phyloP scores from a whole-genome alignment of 495 filamentous ascomycete species.

The Astrothelium subdiscretum region DNA sequence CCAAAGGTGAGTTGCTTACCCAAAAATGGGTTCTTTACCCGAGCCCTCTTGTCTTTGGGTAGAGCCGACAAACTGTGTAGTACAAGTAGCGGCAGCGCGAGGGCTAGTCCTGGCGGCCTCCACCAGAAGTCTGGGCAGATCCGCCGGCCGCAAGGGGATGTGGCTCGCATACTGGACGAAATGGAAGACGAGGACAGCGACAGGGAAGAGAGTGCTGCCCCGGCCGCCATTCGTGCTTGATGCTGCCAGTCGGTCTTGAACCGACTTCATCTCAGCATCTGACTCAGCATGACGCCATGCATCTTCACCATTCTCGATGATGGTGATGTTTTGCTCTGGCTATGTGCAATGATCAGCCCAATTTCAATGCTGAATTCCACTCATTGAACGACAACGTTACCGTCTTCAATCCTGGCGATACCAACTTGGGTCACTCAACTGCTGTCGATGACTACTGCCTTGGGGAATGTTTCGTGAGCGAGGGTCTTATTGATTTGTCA shows the following conservation, averaged over 20 bases:
- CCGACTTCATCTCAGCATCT: not conserved
- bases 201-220: not conserved
- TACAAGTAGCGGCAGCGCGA: not conserved
- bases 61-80: not conserved
- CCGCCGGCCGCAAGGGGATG: not conserved
- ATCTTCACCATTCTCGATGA: not conserved
- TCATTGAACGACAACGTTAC: not conserved
- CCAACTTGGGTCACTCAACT: not conserved
- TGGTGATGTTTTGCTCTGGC: not conserved
- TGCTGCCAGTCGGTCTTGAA: not conserved
- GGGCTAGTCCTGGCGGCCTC: not conserved
- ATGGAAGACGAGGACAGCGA: not conserved
- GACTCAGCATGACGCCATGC: not conserved
- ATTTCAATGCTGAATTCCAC: not conserved
- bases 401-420: not conserved
- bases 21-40: not conserved
- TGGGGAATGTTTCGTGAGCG: not conserved
- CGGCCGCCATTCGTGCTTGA: not conserved
- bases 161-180: not conserved
- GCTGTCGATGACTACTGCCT: not conserved
- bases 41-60: not conserved
- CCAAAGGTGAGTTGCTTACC: not conserved
- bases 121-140: not conserved
- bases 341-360: not conserved
- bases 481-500: not conserved